Conservation (phyloP, 768 basidiomycete species). For the Aureoboletus auriporus region DNA sequence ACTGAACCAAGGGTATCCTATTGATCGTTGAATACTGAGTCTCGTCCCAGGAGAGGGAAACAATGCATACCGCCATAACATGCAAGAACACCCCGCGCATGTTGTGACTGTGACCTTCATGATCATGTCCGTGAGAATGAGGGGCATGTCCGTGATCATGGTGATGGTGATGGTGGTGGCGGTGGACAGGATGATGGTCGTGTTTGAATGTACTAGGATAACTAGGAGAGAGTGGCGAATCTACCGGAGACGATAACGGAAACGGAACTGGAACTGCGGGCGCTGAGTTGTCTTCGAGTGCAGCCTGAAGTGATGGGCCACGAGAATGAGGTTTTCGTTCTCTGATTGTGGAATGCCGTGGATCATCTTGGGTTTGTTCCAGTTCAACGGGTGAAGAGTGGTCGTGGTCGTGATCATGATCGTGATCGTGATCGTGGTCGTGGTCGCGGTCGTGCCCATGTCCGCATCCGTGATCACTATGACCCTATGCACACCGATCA, state of each 20-base stretch:
- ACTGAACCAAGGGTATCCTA: constrained; percentile 96
- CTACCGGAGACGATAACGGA: constrained; percentile 23
- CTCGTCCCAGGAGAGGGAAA: neutral
- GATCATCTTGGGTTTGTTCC: constrained; percentile 6
- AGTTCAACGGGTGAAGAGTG: constrained; percentile 8
- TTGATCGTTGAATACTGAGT: constrained; percentile 9
- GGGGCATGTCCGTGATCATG: constrained; percentile 39
- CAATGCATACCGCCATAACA: constrained; percentile 78
- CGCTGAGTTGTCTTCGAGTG: constrained; percentile 20
- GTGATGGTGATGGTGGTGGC: constrained; percentile 9
- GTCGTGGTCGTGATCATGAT: constrained; percentile 23
- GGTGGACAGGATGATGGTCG: constrained; percentile 39
- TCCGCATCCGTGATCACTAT: constrained; percentile 14
- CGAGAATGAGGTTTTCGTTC: constrained; percentile 36
- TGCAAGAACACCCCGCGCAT: constrained; percentile 99
- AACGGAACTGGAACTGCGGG: constrained; percentile 22
- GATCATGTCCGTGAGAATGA: constrained; percentile 52
- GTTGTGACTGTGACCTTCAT: constrained; percentile 92
- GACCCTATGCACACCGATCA: constrained; percentile 9
- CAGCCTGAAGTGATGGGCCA: constrained; percentile 38
- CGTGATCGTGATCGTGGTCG: constrained; percentile 17
- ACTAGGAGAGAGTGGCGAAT: constrained; percentile 62
- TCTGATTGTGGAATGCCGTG: constrained; percentile 18
- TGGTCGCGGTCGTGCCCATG: constrained; percentile 15
- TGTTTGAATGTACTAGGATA: constrained; percentile 50